Conservation (phyloP, 495 filamentous ascomycete genomes). For the Achaetomiella virescens region DNA sequence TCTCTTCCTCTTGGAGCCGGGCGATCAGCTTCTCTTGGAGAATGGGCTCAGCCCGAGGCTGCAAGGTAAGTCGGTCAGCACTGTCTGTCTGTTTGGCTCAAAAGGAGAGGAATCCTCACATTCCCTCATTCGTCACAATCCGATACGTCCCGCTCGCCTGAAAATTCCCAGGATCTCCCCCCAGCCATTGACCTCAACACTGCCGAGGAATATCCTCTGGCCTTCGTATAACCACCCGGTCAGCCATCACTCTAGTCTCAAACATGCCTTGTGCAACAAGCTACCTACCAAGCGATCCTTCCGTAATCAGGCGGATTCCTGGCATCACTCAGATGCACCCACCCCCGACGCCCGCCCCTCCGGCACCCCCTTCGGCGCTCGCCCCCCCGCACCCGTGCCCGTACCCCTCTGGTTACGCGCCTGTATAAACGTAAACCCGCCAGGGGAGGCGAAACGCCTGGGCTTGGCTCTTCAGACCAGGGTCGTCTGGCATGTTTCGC, state of each 20-base stretch:
- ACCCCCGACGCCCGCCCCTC: constrained; percentile 81
- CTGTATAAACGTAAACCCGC: constrained; percentile 51
- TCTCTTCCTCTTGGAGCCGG: constrained; percentile 23
- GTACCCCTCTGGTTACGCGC: constrained; percentile 35
- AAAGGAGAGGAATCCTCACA: constrained; percentile 45
- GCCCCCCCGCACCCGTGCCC: constrained; percentile 64
- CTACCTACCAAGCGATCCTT: constrained; percentile 62
- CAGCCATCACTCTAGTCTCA: not conserved
- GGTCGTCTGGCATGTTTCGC: constrained; percentile 65
- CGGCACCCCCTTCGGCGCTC: constrained; percentile 74
- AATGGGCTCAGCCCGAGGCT: constrained; percentile 26
- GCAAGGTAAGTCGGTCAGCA: not conserved
- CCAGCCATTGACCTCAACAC: constrained; percentile 71
- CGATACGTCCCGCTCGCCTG: constrained; percentile 64
- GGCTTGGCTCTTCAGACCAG: constrained; percentile 66
- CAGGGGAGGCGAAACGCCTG: constrained; percentile 67
- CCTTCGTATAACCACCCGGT: constrained; percentile 10
- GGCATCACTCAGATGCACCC: constrained; percentile 79
- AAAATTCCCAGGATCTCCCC: constrained; percentile 66
- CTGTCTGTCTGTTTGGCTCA: not conserved
- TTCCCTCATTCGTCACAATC: constrained; percentile 61
- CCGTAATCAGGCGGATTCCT: constrained; percentile 86
- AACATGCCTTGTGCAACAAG: not conserved
- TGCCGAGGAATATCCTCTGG: constrained; percentile 93
- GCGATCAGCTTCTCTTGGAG: constrained; percentile 23